Conservation (phyloP, 768 basidiomycete genomes). For the Suillus variegatus region DNA sequence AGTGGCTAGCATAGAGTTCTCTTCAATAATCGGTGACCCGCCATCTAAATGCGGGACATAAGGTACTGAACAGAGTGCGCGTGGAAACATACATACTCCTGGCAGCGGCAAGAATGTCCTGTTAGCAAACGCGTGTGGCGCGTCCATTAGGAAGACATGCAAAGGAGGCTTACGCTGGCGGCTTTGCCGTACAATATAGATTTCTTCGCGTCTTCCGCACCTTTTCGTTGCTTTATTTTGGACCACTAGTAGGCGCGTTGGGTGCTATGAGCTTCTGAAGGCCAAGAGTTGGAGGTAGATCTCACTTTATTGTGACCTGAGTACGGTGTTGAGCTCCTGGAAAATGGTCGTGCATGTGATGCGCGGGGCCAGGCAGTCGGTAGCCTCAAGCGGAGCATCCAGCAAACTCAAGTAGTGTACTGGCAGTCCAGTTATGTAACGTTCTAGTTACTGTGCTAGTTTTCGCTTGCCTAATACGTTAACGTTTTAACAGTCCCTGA, state of each 20-base stretch:
- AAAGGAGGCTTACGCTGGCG: constrained; percentile 44
- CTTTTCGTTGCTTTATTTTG: constrained; percentile 74
- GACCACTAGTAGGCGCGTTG: constrained; percentile 59
- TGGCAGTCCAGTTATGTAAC: neutral
- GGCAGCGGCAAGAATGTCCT: constrained; percentile 67
- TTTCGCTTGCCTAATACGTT: neutral
- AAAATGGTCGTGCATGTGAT: constrained; percentile 11
- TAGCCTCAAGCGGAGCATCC: constrained; percentile 2
- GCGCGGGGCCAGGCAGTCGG: neutral
- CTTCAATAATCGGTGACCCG: constrained; percentile 53
- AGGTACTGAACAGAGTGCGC: neutral
- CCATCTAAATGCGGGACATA: constrained; percentile 42
- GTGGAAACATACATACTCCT: constrained; percentile 43
- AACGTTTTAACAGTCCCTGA: neutral
- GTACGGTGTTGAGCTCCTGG: constrained; percentile 22
- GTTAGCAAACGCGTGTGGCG: constrained; percentile 6
- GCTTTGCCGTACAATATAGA: constrained; percentile 58
- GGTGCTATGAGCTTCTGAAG: neutral
- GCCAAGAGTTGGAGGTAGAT: neutral
- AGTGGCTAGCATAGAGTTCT: constrained; percentile 53
- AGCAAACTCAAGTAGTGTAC: neutral
- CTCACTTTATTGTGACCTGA: constrained; percentile 46
- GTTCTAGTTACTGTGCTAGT: too few species aligned
- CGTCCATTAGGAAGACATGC: constrained; percentile 2
- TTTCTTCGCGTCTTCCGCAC: constrained; percentile 61